Conservation (phyloP, 345 rosid species). For the sweet orange (Citrus sinensis) region DNA sequence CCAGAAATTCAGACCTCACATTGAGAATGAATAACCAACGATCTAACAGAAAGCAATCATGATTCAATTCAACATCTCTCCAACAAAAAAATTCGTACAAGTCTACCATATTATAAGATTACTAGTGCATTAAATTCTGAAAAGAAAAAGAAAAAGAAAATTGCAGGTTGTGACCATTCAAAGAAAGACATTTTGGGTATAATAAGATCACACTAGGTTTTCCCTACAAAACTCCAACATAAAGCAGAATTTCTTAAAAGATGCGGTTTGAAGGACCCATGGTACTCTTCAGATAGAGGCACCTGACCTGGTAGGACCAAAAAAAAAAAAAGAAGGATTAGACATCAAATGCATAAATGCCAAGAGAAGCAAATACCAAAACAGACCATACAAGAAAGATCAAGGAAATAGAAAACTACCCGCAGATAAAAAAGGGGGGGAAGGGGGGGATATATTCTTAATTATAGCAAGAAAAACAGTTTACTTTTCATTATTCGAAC, state of each 20-base stretch:
- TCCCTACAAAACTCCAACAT: slow-evolving; percentile 5
- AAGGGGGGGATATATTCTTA: too few species aligned
- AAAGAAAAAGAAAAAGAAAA: neutral
- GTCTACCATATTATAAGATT: neutral
- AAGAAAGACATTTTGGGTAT: too few species aligned
- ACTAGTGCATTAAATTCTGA: neutral
- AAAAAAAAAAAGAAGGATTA: neutral
- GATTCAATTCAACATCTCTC: slow-evolving; percentile 3
- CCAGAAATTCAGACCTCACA: neutral
- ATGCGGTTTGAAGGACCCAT: slow-evolving; percentile 69
- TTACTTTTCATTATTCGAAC: neutral
- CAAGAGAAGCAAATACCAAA: neutral
- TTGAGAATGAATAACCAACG: neutral
- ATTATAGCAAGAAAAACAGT: neutral
- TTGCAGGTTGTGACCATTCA: neutral
- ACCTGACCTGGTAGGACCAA: slow-evolving; percentile 47
- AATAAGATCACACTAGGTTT: neutral
- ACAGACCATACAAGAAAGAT: too few species aligned
- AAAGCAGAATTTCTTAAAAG: slow-evolving; percentile 31
- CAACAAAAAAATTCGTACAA: neutral
- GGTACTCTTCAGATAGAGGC: slow-evolving; percentile 72
- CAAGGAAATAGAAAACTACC: neutral
- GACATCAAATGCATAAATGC: neutral
- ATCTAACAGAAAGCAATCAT: neutral
- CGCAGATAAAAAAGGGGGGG: too few species aligned